Evolutionary conservation across 2,329 filamentous ascomycete genomes (phyloP).

Genomic region (Clonostachys solani): DNA sequence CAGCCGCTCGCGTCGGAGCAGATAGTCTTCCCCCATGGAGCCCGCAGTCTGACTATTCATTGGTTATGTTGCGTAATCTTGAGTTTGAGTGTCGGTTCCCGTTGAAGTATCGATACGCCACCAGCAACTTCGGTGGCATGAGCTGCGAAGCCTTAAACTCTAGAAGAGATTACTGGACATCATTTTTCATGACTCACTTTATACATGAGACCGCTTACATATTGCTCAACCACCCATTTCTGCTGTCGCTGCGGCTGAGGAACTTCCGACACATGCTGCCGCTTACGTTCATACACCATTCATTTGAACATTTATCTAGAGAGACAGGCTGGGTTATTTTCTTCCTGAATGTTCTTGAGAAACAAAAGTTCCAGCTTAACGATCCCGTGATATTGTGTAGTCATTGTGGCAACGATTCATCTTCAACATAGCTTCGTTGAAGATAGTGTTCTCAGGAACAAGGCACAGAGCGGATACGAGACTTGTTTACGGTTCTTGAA

Average conservation of each 20-base stretch:
- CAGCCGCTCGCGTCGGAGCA: slow-evolving; percentile 35
- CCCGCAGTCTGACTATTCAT: slow-evolving; percentile 45
- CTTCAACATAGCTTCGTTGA: slow-evolving; percentile 45
- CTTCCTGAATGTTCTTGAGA: slow-evolving; percentile 41
- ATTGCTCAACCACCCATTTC: slow-evolving; percentile 48
- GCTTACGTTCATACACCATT: slow-evolving; percentile 49
- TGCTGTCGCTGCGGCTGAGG: slow-evolving; percentile 44
- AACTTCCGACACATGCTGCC: slow-evolving; percentile 46
- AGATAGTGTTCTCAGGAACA: slow-evolving; percentile 10
- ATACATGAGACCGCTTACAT: slow-evolving; percentile 48
- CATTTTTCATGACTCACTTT: slow-evolving; percentile 47
- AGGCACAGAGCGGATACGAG: slow-evolving; percentile 16
- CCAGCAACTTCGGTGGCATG: slow-evolving; percentile 36
- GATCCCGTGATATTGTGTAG: slow-evolving; percentile 35
- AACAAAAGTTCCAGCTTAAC: slow-evolving; percentile 32
- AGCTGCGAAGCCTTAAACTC: slow-evolving; percentile 32
- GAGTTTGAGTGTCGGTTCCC: slow-evolving; percentile 47
- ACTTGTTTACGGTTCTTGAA: slow-evolving; percentile 17
- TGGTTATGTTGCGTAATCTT: slow-evolving; percentile 43
- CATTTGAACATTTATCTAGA: slow-evolving; percentile 42
- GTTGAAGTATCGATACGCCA: slow-evolving; percentile 42
- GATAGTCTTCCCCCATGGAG: slow-evolving; percentile 35
- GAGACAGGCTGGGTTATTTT: slow-evolving; percentile 50
- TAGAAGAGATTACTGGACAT: slow-evolving; percentile 45
- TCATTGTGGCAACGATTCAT: slow-evolving; percentile 48